Evolutionary conservation across 2,329 filamentous ascomycete genomes (phyloP), one percentile per base, ranked within the genome.

Genomic region (Cryphonectria nitschkei): DNA sequence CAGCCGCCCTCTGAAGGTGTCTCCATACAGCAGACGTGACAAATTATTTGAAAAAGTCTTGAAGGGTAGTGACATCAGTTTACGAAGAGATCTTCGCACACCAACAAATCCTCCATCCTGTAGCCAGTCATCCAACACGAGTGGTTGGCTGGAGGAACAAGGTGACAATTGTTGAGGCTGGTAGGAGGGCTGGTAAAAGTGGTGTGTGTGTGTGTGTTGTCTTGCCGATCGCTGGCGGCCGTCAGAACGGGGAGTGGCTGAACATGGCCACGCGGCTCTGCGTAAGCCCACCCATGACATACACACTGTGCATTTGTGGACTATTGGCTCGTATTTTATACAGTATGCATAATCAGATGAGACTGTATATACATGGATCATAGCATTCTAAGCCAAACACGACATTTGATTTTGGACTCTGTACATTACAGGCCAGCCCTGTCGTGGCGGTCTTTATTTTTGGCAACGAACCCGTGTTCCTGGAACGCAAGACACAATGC

Each of bases 241-340:
- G 54, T 58, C 54, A 41, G 41, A 39, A 39, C 69, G 29, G 65
- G 64, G 64, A 56, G 70, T 70, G 64, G 70, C 68, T 68, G 54
- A 69, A n/a, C 46, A 64, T 63, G 66, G 71, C 71, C 71, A 68
- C 69, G 69, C 71, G 71, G 66, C 69, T 68, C 58, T 67, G 58
- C 60, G 29, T 58, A 58, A n/a, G 65, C 39, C 14, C 22, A 13
- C 34, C 29, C 4, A 14, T 2, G 6, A 9, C 0, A 16, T 52
- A 2, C 29, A 29, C 68, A 72, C 70, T 70, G 68, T 70, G n/a
- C 0, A 6, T n/a, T 0, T 11, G 9, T 6, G 1, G 0, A 5
- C 29, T 13, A 2, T 8, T 7, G 9, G 1, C 13, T 58, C 46
- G 61, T 4, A 2, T 1, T 4, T 13, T 3, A 26, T n/a, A 68